Percentiles rank a stretch among this genome's conserved stretches.
phyloP scores from a whole-genome alignment of 768 basidiomycete species.

The Trichaptum fuscoviolaceum region DNA sequence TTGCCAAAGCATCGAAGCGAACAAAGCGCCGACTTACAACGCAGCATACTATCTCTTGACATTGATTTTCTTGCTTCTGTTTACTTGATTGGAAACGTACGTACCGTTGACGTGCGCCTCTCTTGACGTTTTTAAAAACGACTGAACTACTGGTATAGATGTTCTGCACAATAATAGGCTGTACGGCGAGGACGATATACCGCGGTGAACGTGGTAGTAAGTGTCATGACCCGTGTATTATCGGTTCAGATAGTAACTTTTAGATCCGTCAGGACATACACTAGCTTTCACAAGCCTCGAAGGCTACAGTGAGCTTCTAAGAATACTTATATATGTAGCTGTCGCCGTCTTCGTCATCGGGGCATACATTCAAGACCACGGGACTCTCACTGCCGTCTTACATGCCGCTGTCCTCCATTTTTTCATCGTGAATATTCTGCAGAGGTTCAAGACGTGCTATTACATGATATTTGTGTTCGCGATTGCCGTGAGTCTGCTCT shows the following conservation, averaged over 20 bases:
- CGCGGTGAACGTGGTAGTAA: neutral
- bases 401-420: neutral
- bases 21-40: neutral
- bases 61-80: neutral
- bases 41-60: neutral
- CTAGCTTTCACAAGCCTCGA: neutral
- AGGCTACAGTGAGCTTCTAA: neutral
- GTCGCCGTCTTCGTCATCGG: neutral
- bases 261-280: neutral
- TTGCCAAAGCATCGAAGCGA: neutral
- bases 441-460: neutral
- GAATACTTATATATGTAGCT: neutral
- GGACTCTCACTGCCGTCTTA: neutral
- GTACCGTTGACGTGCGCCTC: neutral
- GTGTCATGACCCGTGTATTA: neutral
- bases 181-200: neutral
- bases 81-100: neutral
- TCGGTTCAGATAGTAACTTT: neutral
- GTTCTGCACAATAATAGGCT: neutral
- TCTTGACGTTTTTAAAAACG: neutral
- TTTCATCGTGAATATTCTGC: neutral
- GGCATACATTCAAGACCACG: neutral
- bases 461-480: neutral
- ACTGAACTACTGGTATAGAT: neutral
- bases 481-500: neutral